These are phyloP conservation scores for Lathyrus aphaca DNA, from an alignment of 306 rosid species.

Conservation along the genomic window DNA sequence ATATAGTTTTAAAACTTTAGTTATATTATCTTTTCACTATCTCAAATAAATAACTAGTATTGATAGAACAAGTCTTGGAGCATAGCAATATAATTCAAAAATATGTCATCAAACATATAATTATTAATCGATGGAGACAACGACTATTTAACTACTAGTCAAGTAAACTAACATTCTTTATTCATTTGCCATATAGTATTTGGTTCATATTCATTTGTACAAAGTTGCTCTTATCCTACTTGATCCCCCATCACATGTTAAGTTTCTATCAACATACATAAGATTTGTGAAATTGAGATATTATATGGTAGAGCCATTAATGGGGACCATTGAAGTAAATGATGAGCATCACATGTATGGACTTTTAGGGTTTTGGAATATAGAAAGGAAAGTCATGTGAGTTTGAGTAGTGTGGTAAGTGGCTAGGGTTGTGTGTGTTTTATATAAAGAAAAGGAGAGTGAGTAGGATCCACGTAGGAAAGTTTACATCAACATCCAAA, in stretches of 20 bases:
- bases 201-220: conserved; percentile 24
- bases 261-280: conserved; percentile 10
- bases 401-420: neutral
- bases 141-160: conserved; percentile 14
- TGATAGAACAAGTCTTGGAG: conserved; percentile 4
- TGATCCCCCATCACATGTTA: conserved; percentile 36
- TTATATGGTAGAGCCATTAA: neutral
- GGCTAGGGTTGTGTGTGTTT: neutral
- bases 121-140: conserved; percentile 2
- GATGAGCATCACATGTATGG: conserved; percentile 12
- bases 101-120: conserved; percentile 14
- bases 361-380: conserved; percentile 4
- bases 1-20: neutral
- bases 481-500: neutral
- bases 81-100: conserved; percentile 17
- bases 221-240: conserved; percentile 33
- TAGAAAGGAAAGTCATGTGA: neutral
- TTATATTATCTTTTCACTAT: conserved; percentile 5
- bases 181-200: conserved; percentile 7
- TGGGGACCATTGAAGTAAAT: neutral
- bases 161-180: conserved; percentile 19
- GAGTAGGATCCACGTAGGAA: neutral
- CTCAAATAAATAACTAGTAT: neutral
- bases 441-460: neutral
- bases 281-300: conserved; percentile 4